Evolutionary conservation across 306 rosid species (phyloP), one percentile per base, ranked within the genome.

Genomic region (Vicia villosa): DNA sequence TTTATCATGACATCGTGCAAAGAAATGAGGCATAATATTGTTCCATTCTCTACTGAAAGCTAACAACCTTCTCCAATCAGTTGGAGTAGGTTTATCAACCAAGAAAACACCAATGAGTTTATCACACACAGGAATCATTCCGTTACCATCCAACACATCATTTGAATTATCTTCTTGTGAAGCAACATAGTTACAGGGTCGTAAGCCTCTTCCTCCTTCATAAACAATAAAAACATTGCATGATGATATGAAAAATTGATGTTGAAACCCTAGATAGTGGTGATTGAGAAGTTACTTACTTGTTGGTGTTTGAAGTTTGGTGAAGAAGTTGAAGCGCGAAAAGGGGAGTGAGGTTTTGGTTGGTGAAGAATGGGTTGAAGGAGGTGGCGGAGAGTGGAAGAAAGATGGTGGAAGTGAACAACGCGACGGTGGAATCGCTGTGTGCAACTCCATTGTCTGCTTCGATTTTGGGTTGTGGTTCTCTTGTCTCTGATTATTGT

Each of bases 11-110:
- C 96, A 87, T 4, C 86, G 79, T 0, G 37, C 69, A 26, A 75
- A 94, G 74, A 94, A 94, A 76, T 90, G 99, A 2, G 95, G 92
- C 65, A 92, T 84, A 9, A 94, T 81, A 58, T 32, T 78, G 70
- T 73, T 52, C 99, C 96, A 94, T 60, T 83, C 87, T 83, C 70
- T 88, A 75, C 97, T 94, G 74, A 91, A 94, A 77, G 95, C 96
- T 8, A 94, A 69, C 77, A 94, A 80, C 49, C 84, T 85, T 74
- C 96, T 86, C 98, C 97, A 94, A 61, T 94, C 95, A 11, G 88
- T 76, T 30, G 97, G 84, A 37, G 89, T 83, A 32, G 97, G 89
- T 79, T 90, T 94, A 75, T 94, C 99, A 38, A 91, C 94, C 87
- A 88, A 38, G 85, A 94, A 94, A 78, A 94, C 91, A 17, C 80